These are phyloP conservation scores for Claviceps quebecensis DNA, from an alignment of 2,329 filamentous ascomycete species.

Conservation along the genomic window DNA sequence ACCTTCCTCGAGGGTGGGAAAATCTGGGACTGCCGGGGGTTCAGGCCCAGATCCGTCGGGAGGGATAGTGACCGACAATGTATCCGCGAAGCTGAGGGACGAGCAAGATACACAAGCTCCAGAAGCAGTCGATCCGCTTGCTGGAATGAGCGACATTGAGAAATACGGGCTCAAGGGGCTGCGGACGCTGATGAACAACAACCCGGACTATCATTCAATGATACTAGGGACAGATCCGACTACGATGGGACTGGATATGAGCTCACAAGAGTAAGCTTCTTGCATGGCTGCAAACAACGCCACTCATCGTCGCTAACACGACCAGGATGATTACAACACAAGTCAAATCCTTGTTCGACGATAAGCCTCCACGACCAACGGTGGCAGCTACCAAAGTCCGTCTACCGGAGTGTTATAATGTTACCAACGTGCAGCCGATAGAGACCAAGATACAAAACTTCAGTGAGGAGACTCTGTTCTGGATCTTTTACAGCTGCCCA, in stretches of 20 bases:
- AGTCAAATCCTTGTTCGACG: conserved; percentile 47
- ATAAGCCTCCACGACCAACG: conserved; percentile 41
- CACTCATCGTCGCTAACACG: conserved; percentile 8
- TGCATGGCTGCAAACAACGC: not conserved
- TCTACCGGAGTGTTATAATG: conserved; percentile 52
- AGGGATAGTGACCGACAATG: conserved; percentile 31
- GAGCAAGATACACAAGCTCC: conserved; percentile 25
- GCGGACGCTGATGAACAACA: conserved; percentile 48
- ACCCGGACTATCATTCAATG: conserved; percentile 47
- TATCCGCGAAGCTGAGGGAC: conserved; percentile 27
- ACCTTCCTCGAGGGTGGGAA: conserved; percentile 24
- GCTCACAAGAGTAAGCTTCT: conserved; percentile 38
- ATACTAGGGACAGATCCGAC: conserved; percentile 45
- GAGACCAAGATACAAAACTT: conserved; percentile 53
- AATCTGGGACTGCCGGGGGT: conserved; percentile 23
- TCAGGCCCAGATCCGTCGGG: conserved; percentile 26
- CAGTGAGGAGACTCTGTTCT: conserved; percentile 55
- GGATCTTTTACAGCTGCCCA: conserved; percentile 56
- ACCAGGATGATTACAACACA: conserved; percentile 42
- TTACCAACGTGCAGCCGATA: conserved; percentile 51
- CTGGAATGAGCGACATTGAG: conserved; percentile 47
- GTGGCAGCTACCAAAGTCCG: conserved; percentile 36
- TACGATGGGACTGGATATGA: conserved; percentile 43
- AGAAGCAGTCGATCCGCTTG: conserved; percentile 41
- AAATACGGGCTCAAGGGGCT: conserved; percentile 53